These are phyloP conservation scores for Pseudocercospora macadamiae DNA, from an alignment of 2,329 filamentous ascomycete genomes.

Conservation along the genomic window DNA sequence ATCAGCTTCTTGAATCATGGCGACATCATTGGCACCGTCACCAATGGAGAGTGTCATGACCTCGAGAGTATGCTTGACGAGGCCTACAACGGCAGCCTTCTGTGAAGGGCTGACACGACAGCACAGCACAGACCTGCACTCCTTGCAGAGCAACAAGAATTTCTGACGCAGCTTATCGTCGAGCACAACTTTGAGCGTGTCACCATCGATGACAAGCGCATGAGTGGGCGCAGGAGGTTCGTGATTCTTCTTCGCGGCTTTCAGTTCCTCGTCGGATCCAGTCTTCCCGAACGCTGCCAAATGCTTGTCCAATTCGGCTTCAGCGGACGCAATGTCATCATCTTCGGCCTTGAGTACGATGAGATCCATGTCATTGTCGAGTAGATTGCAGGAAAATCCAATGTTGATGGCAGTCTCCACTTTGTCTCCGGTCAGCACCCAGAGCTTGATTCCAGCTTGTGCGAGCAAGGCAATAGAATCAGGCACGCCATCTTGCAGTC, in stretches of 20 bases:
- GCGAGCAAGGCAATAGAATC: constrained; percentile 91
- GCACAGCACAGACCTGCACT: constrained; percentile 94
- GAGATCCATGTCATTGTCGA: constrained; percentile 97
- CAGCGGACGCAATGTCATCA: constrained; percentile 65
- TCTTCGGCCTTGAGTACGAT: constrained; percentile 86
- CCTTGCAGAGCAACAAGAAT: constrained; percentile 93
- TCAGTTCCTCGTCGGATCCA: constrained; percentile 83
- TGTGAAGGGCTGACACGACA: constrained; percentile 96
- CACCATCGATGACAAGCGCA: constrained; percentile 91
- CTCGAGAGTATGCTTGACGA: constrained; percentile 93
- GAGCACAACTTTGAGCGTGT: constrained; percentile 85
- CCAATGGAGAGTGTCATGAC: constrained; percentile 95
- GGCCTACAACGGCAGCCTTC: constrained; percentile 92
- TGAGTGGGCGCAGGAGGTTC: constrained; percentile 85
- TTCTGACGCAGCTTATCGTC: constrained; percentile 83
- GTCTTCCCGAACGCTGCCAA: constrained; percentile 75
- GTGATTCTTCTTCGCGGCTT: constrained; percentile 77
- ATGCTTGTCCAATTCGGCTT: constrained; percentile 73
- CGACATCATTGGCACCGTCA: constrained; percentile 93
- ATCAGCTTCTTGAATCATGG: constrained; percentile 97
- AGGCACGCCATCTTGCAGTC: constrained; percentile 93
- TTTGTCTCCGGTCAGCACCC: constrained; percentile 98
- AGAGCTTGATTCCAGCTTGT: constrained; percentile 94
- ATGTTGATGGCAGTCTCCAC: constrained; percentile 99
- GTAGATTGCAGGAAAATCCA: constrained; percentile 95